phyloP scores from a whole-genome alignment of 768 basidiomycete genomes.

The Mycena albidolilacea region DNA sequence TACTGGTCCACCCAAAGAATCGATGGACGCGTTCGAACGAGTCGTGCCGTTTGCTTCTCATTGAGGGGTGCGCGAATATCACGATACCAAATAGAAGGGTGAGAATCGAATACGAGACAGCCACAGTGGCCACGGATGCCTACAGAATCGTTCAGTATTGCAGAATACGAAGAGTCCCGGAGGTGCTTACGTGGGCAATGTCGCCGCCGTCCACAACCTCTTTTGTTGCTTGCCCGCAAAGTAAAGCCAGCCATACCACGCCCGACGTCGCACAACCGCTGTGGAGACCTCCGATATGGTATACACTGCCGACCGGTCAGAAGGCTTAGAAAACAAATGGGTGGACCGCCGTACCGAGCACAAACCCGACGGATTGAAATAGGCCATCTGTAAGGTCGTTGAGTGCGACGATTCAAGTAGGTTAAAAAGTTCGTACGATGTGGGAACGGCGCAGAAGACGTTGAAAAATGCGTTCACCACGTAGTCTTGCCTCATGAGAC shows the following conservation, averaged over 20 bases:
- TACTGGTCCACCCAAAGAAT: slow-evolving; percentile 70
- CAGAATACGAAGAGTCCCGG: background rate
- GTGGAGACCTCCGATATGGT: slow-evolving; percentile 73
- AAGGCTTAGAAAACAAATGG: background rate
- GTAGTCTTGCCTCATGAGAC: slow-evolving; percentile 68
- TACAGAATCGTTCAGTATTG: slow-evolving; percentile 48
- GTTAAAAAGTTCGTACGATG: slow-evolving; percentile 56
- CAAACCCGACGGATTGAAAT: slow-evolving; percentile 66
- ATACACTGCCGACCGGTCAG: slow-evolving; percentile 52
- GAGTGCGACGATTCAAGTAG: background rate
- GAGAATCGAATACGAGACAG: slow-evolving; percentile 67
- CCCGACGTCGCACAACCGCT: slow-evolving; percentile 72
- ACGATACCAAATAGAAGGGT: slow-evolving; percentile 64
- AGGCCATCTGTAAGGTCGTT: slow-evolving; percentile 61
- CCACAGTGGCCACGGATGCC: slow-evolving; percentile 64
- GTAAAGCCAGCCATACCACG: slow-evolving; percentile 66
- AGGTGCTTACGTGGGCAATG: slow-evolving; percentile 22
- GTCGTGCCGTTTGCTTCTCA: slow-evolving; percentile 65
- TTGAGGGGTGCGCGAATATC: slow-evolving; percentile 64
- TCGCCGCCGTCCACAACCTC: slow-evolving; percentile 57
- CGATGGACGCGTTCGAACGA: slow-evolving; percentile 70
- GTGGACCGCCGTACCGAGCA: slow-evolving; percentile 47
- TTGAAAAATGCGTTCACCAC: slow-evolving; percentile 73
- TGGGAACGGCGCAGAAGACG: slow-evolving; percentile 64
- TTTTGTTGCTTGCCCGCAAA: slow-evolving; percentile 66